Base-by-base conservation (phyloP, 306 rosid genomes). In the Quercus alba region DNA sequence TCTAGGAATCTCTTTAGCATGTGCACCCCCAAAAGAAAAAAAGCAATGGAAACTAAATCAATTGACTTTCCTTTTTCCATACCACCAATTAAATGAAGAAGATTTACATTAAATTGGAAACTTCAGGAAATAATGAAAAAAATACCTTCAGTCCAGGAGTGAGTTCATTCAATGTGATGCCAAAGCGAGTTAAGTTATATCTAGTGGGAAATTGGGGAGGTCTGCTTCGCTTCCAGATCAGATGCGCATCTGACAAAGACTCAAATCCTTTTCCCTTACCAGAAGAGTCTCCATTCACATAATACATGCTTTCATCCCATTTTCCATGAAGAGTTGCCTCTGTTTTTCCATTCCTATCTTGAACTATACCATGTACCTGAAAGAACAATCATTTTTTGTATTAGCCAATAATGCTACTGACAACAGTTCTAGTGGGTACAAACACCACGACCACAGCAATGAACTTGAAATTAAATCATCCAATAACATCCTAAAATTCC, bases 231-330 rank as follows among this genome's bases (percentile, higher is more conserved):
- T 86, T 89, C 99, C 99, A 96, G 62, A 96, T 97, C 68, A 90
- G 81, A 81, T 25, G 87, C 74, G 99, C 87, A 59, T 96, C 97
- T 4, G 99, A 90, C 70, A 83, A 80, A 51, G 97, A 88, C 51
- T 93, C 97, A 0, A 81, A 86, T 81, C 94, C 95, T 89, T 93
- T 96, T 76, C 92, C 97, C 86, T 92, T 96, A 46, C 87, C 91
- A 6, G 89, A 70, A 85, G 84, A 87, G 87, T 96, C 98, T 79
- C 99, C 99, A 54, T 75, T 83, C 74, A 90, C 87, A 80, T 84
- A 96, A 83, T 91, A 90, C 92, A 96, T 89, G 88, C 98, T 93
- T 83, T 93, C 99, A 85, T 96, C 99, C 99, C 99, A 96, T 85
- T 96, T 96, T 68, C 99, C 99, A 81, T 90, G 89, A 78, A 96